A percentile compares a stretch with the other conserved stretches of the same genome.
These are phyloP conservation scores for Salvia miltiorrhiza DNA, from an alignment of 257 asterid genomes.

Conservation along the genomic window DNA sequence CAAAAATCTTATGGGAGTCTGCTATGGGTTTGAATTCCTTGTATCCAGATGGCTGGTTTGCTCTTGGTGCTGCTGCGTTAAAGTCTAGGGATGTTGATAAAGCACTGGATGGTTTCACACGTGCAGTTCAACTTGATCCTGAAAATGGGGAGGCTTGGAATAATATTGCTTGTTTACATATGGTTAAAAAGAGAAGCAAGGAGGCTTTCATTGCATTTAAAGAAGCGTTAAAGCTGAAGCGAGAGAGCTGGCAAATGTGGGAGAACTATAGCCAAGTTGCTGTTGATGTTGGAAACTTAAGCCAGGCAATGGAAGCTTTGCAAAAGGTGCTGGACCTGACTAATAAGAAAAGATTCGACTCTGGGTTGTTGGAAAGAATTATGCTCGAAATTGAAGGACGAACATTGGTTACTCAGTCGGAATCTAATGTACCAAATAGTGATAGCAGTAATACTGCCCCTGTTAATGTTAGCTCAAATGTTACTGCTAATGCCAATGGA, in stretches of 20 bases:
- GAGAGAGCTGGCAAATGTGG: constrained; percentile 99
- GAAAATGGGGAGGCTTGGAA: constrained; percentile 99
- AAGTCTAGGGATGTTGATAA: constrained; percentile 74
- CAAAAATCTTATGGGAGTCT: constrained; percentile 77
- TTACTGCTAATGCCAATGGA: constrained; percentile 16
- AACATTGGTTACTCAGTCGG: constrained; percentile 24
- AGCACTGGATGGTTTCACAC: constrained; percentile 89
- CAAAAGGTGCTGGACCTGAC: constrained; percentile 63
- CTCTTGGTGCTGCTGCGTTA: constrained; percentile 89
- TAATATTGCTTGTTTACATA: constrained; percentile 86
- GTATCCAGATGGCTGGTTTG: constrained; percentile 97
- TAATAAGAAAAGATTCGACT: constrained; percentile 55
- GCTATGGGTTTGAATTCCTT: constrained; percentile 87
- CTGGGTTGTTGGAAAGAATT: constrained; percentile 55
- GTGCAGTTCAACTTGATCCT: constrained; percentile 90
- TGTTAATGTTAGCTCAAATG: neutral
- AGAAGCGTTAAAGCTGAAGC: constrained; percentile 87
- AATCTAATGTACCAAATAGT: neutral
- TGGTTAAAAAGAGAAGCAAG: constrained; percentile 73
- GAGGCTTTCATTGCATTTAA: constrained; percentile 89
- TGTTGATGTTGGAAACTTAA: constrained; percentile 68
- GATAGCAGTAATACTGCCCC: neutral
- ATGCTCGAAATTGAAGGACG: constrained; percentile 59
- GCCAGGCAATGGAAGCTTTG: constrained; percentile 80
- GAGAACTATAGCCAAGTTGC: constrained; percentile 88